Evolutionary conservation across 1,139 yeast genomes (phyloP).

Genomic region (Geotrichum europaeum): DNA sequence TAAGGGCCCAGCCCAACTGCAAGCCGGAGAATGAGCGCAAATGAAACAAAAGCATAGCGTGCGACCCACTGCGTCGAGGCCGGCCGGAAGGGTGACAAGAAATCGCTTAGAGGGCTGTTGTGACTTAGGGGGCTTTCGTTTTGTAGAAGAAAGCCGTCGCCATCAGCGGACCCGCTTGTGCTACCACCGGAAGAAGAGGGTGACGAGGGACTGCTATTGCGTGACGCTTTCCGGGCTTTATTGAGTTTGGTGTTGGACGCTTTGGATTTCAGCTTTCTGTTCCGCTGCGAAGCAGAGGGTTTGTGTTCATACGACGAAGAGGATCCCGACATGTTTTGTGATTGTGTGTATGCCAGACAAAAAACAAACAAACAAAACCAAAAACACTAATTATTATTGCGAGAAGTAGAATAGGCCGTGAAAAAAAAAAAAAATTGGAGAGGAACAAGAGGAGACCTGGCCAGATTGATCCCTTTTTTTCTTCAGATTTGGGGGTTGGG

Average conservation of each 20-base stretch:
- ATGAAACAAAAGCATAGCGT: constrained; percentile 64
- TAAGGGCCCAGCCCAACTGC: constrained; percentile 88
- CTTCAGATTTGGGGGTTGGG: background rate
- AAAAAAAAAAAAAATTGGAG: background rate
- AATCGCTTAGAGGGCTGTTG: constrained; percentile 39
- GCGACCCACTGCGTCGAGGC: constrained; percentile 91
- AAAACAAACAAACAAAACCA: background rate
- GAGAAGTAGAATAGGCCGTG: background rate
- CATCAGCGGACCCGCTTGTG: background rate
- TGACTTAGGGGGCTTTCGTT: background rate
- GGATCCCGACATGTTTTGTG: background rate
- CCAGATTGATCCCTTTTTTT: background rate
- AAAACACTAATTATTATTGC: background rate
- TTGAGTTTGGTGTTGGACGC: background rate
- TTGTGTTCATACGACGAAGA: background rate
- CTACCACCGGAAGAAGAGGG: background rate
- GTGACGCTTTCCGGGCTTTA: background rate
- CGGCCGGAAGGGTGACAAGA: constrained; percentile 53
- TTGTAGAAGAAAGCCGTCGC: background rate
- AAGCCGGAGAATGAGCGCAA: constrained; percentile 69
- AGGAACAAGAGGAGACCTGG: background rate
- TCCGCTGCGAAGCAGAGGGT: background rate
- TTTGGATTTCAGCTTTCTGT: background rate
- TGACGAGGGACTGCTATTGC: background rate
- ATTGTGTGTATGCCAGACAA: background rate